Conservation (phyloP, 768 basidiomycete species). For the Xerocomus potaroensis region DNA sequence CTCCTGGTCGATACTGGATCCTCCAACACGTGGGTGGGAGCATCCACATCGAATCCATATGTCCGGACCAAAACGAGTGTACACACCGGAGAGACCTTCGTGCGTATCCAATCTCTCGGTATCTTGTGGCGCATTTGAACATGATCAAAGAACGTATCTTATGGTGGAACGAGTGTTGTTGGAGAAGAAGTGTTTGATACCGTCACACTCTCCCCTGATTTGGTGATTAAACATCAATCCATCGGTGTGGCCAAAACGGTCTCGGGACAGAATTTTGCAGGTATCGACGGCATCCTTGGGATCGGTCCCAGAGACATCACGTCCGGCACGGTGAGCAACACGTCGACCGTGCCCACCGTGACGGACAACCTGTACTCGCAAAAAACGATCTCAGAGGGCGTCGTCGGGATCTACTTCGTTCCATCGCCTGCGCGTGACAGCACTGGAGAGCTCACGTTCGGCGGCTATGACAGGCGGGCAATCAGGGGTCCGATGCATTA, state of each 20-base stretch:
- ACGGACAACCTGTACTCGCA: neutral
- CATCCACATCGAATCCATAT: neutral
- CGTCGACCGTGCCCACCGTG: neutral
- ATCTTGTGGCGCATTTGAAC: neutral
- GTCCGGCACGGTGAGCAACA: neutral
- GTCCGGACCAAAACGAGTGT: neutral
- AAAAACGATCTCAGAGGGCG: neutral
- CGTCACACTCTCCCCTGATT: neutral
- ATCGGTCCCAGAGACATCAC: neutral
- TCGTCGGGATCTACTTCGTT: neutral
- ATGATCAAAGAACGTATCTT: neutral
- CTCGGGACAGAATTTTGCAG: neutral
- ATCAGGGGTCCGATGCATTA: neutral
- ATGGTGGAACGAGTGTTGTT: neutral
- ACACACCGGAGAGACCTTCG: neutral
- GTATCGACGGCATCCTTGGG: neutral
- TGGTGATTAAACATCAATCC: neutral
- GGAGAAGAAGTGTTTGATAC: neutral
- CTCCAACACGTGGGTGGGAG: neutral
- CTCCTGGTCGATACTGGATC: neutral
- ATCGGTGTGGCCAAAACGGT: neutral
- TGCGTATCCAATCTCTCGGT: neutral
- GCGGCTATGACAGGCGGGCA: neutral
- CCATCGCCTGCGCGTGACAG: neutral
- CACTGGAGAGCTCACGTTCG: neutral